These are phyloP conservation scores for Verruconis gallopava DNA, from an alignment of 2,329 filamentous ascomycete species.

Conservation along the genomic window DNA sequence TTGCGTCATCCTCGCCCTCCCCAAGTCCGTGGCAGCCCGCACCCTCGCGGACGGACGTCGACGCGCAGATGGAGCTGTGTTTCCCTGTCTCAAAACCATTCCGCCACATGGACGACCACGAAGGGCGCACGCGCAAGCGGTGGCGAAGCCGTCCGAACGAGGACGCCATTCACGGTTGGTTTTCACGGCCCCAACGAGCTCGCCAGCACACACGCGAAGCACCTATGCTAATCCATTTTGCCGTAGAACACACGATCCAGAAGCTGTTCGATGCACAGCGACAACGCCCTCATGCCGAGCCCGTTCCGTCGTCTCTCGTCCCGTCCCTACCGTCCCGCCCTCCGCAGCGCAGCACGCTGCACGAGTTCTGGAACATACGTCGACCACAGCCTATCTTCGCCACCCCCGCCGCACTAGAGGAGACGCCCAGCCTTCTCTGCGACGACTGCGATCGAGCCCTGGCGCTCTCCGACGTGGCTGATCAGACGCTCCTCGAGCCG, in stretches of 20 bases:
- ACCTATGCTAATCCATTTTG: too few relatives aligned
- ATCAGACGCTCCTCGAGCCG: too few relatives aligned
- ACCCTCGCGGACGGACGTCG: not conserved
- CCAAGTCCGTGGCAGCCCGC: not conserved
- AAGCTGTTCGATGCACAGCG: not conserved
- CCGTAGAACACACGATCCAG: not conserved
- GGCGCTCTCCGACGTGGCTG: not conserved
- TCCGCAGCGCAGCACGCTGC: not conserved
- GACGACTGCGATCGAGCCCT: not conserved
- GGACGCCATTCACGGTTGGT: constrained; percentile 1
- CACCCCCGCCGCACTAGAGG: not conserved
- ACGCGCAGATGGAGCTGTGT: not conserved
- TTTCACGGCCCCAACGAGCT: too few relatives aligned
- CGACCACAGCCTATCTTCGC: not conserved
- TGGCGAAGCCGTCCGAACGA: not conserved
- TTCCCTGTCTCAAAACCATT: not conserved
- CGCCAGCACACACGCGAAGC: too few relatives aligned
- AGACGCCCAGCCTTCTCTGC: not conserved
- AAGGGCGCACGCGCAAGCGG: not conserved
- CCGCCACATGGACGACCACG: not conserved
- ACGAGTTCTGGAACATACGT: not conserved
- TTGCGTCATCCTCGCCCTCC: not conserved
- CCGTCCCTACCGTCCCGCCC: not conserved
- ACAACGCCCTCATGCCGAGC: not conserved
- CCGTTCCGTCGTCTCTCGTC: not conserved